phyloP scores from a whole-genome alignment of 345 rosid species.

The Pistacia integerrima region DNA sequence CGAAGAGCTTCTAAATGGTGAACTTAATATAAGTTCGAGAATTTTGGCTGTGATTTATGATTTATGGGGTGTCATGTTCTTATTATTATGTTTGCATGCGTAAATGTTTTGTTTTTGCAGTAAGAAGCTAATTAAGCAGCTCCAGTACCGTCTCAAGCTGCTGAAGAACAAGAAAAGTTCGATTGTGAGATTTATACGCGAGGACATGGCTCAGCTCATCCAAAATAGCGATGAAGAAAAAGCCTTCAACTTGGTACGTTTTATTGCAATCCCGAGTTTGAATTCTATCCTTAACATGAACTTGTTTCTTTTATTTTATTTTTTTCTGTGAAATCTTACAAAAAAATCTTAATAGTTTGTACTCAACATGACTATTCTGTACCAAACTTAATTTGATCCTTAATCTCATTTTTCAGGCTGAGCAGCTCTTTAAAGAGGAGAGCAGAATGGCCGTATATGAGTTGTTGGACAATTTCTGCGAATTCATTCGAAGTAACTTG shows the following conservation, averaged over 20 bases:
- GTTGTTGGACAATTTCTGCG: slow-evolving; percentile 61
- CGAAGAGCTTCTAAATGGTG: slow-evolving; percentile 82
- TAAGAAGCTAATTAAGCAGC: slow-evolving; percentile 56
- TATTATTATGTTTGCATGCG: background rate
- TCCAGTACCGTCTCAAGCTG: slow-evolving; percentile 63
- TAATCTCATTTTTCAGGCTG: slow-evolving; percentile 39
- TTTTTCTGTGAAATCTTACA: background rate
- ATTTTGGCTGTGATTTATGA: background rate
- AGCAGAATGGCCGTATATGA: slow-evolving; percentile 48
- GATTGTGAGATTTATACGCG: slow-evolving; percentile 61
- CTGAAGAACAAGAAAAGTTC: slow-evolving; percentile 66
- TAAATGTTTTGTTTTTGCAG: slow-evolving; percentile 34
- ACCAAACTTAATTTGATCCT: no score
- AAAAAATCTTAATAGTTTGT: background rate
- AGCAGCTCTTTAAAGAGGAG: slow-evolving; percentile 61
- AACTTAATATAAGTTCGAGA: background rate
- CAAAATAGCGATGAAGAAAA: slow-evolving; percentile 47
- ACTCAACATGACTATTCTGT: no score
- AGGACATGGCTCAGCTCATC: slow-evolving; percentile 68
- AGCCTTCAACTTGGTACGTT: slow-evolving; percentile 59
- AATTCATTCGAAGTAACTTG: slow-evolving; percentile 52
- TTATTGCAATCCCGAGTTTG: background rate
- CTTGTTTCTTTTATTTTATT: slow-evolving; percentile 1
- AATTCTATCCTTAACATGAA: slow-evolving; percentile 7
- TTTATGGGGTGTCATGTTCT: background rate